Evolutionary conservation across 805 yeast genomes (phyloP), one percentile per base, ranked within the genome.

Genomic region (Cyberlindnera saturnus): DNA sequence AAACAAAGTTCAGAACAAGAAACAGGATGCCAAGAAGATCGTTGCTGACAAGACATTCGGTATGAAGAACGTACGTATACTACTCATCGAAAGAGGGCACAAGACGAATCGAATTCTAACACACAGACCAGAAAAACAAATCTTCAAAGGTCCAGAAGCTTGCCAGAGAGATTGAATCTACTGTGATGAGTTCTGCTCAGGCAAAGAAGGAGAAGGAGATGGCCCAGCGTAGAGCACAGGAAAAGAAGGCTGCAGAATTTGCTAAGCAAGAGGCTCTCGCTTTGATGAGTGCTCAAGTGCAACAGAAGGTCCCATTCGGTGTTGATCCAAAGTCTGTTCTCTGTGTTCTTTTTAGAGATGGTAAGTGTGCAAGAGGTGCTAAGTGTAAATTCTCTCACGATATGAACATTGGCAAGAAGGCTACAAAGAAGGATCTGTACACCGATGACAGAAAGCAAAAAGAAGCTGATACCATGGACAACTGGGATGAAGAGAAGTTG

Each of bases 401-500:
- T 62, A 65, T 86, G 60, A 74, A 77, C 47, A 76, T 87, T 20
- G 98, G 90, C 32, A 80, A 96, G 64, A 90, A 85, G 64, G 86
- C 84, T 30, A 86, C 76, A 39, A 93, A 93, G 81, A 89, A 75
- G 66, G 97, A 93, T 67, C 74, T 91, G 57, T 93, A 93, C 68
- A 81, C 93, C 10, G 99, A 93, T 68, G 88, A 82, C 32, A 79
- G 96, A 63, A 53, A 54, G 34, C 68, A 67, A 49, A 82, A 85
- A 61, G 83, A 81, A 52, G 72, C 71, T 17, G 98, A 93, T 65
- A 86, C 93, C 5, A 89, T 91, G 96, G 97, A 89, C 56, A 74
- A 73, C 37, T 91, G 98, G 98, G 98, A 93, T 67, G 97, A 91
- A 67, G 97, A 82, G 57, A 93, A 90, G 70, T 79, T 93, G 62